These are phyloP conservation scores for Oryza glumipatula DNA, from an alignment of 176 grass and related monocot genomes.

Conservation along the genomic window DNA sequence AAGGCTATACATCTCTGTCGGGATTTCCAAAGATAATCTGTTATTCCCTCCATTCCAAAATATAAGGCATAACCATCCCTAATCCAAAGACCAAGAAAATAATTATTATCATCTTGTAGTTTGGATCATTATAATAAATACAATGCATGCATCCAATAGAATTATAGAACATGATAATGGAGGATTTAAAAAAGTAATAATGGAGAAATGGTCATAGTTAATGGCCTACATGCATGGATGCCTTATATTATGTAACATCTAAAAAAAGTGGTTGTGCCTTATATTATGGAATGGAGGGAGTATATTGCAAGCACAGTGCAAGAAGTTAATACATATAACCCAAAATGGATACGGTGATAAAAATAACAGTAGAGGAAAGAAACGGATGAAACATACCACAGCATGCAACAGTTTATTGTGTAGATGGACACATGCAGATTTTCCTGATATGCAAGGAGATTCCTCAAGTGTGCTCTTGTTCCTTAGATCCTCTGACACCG, in stretches of 20 bases:
- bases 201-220: too few species aligned
- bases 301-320: background rate
- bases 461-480: background rate
- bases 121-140: too few species aligned
- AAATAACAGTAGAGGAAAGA: constrained; percentile 5
- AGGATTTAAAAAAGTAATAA: too few species aligned
- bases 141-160: too few species aligned
- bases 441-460: background rate
- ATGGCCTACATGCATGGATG: too few species aligned
- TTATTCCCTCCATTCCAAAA: too few species aligned
- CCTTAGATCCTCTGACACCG: constrained; percentile 75
- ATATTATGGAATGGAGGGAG: background rate
- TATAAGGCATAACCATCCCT: too few species aligned
- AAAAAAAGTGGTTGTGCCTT: too few species aligned
- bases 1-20: background rate
- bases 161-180: too few species aligned
- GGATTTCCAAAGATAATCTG: background rate
- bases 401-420: constrained; percentile 23
- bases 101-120: too few species aligned
- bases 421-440: background rate
- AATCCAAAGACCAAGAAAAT: too few species aligned
- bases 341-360: background rate
- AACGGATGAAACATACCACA: background rate
- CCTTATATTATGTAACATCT: too few species aligned
- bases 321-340: background rate